These are phyloP conservation scores for Taiozyma sp. DNA, from an alignment of 1,139 yeast genomes.

Conservation along the genomic window DNA sequence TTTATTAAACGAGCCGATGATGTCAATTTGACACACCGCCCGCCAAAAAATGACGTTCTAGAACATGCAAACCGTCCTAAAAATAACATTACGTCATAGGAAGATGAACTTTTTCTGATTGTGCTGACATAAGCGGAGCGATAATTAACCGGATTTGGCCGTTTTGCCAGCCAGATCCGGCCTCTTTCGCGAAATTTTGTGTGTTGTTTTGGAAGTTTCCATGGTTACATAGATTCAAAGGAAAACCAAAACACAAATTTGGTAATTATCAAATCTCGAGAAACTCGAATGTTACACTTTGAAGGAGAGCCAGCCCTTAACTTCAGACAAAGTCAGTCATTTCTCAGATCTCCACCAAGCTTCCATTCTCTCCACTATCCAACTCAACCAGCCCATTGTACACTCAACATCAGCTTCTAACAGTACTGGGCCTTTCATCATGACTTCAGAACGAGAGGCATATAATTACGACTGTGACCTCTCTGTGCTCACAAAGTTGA, in stretches of 20 bases:
- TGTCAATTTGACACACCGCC: background rate
- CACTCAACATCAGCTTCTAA: background rate
- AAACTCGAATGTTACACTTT: background rate
- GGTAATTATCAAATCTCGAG: background rate
- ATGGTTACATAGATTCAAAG: background rate
- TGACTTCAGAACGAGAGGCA: background rate
- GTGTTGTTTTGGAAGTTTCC: background rate
- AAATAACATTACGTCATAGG: background rate
- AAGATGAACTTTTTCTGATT: background rate
- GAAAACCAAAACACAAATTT: background rate
- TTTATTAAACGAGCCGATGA: background rate
- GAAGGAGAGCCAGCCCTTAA: background rate
- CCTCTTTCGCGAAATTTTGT: too few species aligned
- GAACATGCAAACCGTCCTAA: background rate
- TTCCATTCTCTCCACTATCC: too few species aligned
- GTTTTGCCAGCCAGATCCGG: background rate
- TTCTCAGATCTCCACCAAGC: too few species aligned
- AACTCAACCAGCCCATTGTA: too few species aligned
- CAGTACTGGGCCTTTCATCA: background rate
- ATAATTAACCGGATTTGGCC: background rate
- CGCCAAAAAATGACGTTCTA: background rate
- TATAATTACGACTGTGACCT: conserved; percentile 12
- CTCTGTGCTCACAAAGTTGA: conserved; percentile 17
- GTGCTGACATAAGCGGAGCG: background rate
- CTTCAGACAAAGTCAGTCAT: background rate